Conservation (phyloP, 129 eudicot species). For the Deinandra increscens region DNA sequence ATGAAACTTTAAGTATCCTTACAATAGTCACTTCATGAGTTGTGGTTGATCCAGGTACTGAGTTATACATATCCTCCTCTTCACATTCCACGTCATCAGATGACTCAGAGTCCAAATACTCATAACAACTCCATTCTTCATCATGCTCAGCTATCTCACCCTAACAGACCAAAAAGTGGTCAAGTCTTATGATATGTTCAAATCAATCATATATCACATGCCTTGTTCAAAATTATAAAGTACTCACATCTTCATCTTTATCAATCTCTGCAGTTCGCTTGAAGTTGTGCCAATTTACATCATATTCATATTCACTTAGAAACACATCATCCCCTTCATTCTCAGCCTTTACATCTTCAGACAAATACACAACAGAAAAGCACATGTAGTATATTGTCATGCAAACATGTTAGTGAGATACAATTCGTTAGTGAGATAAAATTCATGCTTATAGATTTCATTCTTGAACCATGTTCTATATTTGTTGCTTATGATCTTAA, state of each 20-base stretch:
- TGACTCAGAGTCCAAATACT: constrained; percentile 51
- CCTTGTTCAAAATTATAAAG: background rate
- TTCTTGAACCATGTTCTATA: too few species aligned
- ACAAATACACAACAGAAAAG: too few species aligned
- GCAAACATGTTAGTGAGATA: too few species aligned
- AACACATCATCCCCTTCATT: constrained; percentile 98
- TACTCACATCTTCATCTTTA: constrained; percentile 58
- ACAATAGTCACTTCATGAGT: constrained; percentile 79
- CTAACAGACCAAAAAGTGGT: constrained; percentile 42
- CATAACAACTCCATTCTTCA: constrained; percentile 62
- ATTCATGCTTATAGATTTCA: too few species aligned
- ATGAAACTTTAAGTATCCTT: constrained; percentile 29
- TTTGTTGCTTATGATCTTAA: too few species aligned
- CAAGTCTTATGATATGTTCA: constrained; percentile 1
- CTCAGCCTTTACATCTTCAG: constrained; percentile 62
- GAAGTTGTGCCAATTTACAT: constrained; percentile 72
- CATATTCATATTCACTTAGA: constrained; percentile 90
- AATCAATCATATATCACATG: background rate
- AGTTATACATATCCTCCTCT: constrained; percentile 43
- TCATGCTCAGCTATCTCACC: constrained; percentile 63
- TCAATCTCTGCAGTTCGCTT: constrained; percentile 80
- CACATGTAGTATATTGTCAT: too few species aligned
- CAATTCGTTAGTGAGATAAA: too few species aligned
- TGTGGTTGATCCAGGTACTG: constrained; percentile 40
- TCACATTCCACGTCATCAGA: constrained; percentile 69